Evolutionary conservation across 2,329 filamentous ascomycete genomes (phyloP).

Genomic region (Tympanopsis confertula): DNA sequence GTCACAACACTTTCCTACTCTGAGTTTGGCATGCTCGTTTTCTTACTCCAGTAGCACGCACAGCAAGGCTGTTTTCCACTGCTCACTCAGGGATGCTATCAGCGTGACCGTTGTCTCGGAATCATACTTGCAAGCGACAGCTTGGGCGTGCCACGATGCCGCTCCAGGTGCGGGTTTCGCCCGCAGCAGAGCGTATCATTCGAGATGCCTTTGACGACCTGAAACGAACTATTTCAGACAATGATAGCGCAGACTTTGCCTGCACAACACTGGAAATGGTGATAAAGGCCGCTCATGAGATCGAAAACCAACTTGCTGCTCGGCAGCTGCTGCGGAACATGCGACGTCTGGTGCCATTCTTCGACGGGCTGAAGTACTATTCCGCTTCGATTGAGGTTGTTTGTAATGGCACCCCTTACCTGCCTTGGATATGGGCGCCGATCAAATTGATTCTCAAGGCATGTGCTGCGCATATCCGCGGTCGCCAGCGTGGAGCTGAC

Average conservation of each 20-base stretch:
- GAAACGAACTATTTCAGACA: slow-evolving; percentile 4
- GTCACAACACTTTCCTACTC: no score
- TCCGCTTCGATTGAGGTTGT: slow-evolving; percentile 25
- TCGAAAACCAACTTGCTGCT: slow-evolving; percentile 25
- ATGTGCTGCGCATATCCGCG: slow-evolving; percentile 1
- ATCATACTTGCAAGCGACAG: neutral
- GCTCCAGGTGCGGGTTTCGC: neutral
- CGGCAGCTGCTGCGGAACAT: slow-evolving; percentile 27
- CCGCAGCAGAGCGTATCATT: slow-evolving; percentile 3
- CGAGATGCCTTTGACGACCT: slow-evolving; percentile 10
- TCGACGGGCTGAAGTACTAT: slow-evolving; percentile 27
- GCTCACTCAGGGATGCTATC: no score
- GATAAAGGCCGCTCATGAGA: slow-evolving; percentile 16
- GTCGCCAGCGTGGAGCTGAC: neutral
- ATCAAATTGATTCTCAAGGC: slow-evolving; percentile 23
- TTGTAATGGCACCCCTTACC: slow-evolving; percentile 31
- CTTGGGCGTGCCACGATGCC: neutral
- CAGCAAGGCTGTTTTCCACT: no score
- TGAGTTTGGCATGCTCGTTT: no score
- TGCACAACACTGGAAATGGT: slow-evolving; percentile 23
- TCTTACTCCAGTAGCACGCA: no score
- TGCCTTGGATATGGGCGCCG: slow-evolving; percentile 33
- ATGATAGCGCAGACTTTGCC: slow-evolving; percentile 10
- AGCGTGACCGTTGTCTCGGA: neutral
- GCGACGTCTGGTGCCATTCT: slow-evolving; percentile 26